A percentile compares a stretch with the other conserved stretches of the same genome.
These are phyloP conservation scores for Sodiomyces alkalinus DNA, from an alignment of 2,329 filamentous ascomycete species.

Conservation along the genomic window DNA sequence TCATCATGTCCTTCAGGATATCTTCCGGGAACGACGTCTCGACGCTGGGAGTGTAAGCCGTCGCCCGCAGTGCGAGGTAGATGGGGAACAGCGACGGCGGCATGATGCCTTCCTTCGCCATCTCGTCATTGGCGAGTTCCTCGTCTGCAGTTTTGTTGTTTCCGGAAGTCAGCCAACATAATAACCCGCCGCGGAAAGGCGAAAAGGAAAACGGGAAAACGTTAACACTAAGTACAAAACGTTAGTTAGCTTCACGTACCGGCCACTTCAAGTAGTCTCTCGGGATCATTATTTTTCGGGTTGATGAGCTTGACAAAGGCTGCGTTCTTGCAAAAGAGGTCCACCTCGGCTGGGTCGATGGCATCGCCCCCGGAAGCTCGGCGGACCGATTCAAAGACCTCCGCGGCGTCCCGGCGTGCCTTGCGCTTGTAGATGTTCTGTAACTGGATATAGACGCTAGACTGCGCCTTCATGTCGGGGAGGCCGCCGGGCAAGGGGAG, in stretches of 20 bases:
- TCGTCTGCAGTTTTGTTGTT: constrained; percentile 21
- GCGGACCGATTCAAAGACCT: constrained; percentile 55
- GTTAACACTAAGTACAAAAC: too few relatives aligned
- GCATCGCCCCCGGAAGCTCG: constrained; percentile 28
- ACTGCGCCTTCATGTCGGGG: constrained; percentile 96
- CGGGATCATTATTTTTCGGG: constrained; percentile 24
- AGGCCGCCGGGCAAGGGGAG: constrained; percentile 76
- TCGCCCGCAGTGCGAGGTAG: constrained; percentile 49
- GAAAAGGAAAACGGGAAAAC: too few relatives aligned
- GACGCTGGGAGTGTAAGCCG: constrained; percentile 21
- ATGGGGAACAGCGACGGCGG: constrained; percentile 50
- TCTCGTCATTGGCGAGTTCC: constrained; percentile 39
- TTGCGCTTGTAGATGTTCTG: constrained; percentile 90
- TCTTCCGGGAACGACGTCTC: constrained; percentile 30
- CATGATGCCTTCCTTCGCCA: constrained; percentile 29
- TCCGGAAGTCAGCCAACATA: constrained; percentile 1
- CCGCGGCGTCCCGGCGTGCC: constrained; percentile 60
- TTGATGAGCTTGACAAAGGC: constrained; percentile 83
- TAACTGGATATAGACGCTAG: constrained; percentile 73
- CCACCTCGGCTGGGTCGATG: constrained; percentile 61
- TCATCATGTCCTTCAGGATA: constrained; percentile 32
- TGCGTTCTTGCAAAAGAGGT: constrained; percentile 90
- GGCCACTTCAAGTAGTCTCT: constrained; percentile 34
- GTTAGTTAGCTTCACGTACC: too few relatives aligned
- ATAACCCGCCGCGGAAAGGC: too few relatives aligned